Conservation (phyloP, 2,329 filamentous ascomycete genomes). For the Colletotrichum orbiculare region DNA sequence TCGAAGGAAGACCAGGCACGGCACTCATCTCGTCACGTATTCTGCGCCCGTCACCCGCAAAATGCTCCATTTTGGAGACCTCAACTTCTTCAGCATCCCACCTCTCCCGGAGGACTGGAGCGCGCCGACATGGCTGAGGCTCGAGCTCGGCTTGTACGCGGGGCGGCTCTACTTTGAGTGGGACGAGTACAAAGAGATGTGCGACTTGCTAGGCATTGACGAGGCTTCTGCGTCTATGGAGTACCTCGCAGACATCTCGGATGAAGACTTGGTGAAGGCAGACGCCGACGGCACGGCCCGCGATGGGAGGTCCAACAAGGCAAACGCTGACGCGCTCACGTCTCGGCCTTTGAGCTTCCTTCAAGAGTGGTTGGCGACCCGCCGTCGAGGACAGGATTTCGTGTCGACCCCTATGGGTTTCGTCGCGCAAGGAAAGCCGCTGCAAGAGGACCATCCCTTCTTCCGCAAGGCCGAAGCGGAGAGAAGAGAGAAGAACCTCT, state of each 20-base stretch:
- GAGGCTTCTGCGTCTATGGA: conserved; percentile 15
- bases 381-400: conserved; percentile 67
- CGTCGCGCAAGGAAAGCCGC: conserved; percentile 61
- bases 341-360: conserved; percentile 58
- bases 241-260: conserved; percentile 12
- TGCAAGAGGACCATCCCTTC: conserved; percentile 62
- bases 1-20: conserved; percentile 44
- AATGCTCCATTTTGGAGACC: conserved; percentile 68
- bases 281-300: background rate
- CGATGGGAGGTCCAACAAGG: conserved; percentile 9
- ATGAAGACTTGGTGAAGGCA: conserved; percentile 1
- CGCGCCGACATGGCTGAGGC: conserved; percentile 63
- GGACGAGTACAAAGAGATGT: conserved; percentile 54
- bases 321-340: conserved; percentile 39
- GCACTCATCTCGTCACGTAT: conserved; percentile 64
- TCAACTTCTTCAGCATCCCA: conserved; percentile 65
- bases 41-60: conserved; percentile 68
- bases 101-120: conserved; percentile 50
- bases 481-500: conserved; percentile 34
- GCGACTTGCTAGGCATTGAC: conserved; percentile 46
- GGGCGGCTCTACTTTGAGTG: conserved; percentile 70
- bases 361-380: conserved; percentile 66
- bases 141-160: conserved; percentile 70
- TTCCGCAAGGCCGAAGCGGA: conserved; percentile 48
- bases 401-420: conserved; percentile 70